phyloP scores from a whole-genome alignment of 2,329 filamentous ascomycete species.

The Epichloe gansuensis region DNA sequence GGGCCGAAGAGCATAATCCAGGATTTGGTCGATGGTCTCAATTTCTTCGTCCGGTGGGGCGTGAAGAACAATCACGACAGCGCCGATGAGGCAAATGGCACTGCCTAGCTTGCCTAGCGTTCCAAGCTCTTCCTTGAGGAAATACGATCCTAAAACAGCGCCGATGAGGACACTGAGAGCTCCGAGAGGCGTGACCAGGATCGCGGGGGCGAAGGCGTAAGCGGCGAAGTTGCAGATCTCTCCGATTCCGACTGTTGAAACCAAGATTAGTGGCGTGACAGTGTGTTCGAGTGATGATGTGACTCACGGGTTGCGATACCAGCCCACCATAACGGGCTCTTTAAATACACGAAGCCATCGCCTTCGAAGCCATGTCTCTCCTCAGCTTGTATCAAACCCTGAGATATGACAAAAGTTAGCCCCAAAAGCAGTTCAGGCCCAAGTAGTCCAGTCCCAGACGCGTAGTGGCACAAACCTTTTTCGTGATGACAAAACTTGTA shows the following conservation, averaged over 20 bases:
- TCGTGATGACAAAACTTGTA: constrained; percentile 97
- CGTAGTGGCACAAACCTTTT: constrained; percentile 53
- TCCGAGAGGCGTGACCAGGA: constrained; percentile 88
- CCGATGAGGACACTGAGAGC: constrained; percentile 91
- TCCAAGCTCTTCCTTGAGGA: constrained; percentile 82
- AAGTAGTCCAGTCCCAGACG: not conserved
- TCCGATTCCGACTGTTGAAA: constrained; percentile 64
- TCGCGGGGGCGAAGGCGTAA: constrained; percentile 97
- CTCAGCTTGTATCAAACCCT: constrained; percentile 84
- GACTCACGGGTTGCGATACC: constrained; percentile 76
- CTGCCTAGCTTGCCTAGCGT: constrained; percentile 86
- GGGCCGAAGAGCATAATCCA: constrained; percentile 80
- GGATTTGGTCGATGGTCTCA: constrained; percentile 79
- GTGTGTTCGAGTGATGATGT: not conserved
- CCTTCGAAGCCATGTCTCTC: constrained; percentile 92
- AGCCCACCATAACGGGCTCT: constrained; percentile 94
- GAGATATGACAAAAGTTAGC: not conserved
- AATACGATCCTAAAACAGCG: constrained; percentile 88
- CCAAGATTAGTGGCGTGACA: not conserved
- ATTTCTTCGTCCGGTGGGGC: constrained; percentile 91
- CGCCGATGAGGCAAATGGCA: constrained; percentile 90
- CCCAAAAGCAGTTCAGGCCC: too few relatives aligned
- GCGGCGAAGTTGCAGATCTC: constrained; percentile 97
- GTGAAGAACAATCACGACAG: constrained; percentile 94
- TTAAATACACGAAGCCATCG: constrained; percentile 87